Evolutionary conservation across 1,139 yeast genomes (phyloP), one percentile per base, ranked within the genome.

Genomic region (Blastobotrys arbuscula): DNA sequence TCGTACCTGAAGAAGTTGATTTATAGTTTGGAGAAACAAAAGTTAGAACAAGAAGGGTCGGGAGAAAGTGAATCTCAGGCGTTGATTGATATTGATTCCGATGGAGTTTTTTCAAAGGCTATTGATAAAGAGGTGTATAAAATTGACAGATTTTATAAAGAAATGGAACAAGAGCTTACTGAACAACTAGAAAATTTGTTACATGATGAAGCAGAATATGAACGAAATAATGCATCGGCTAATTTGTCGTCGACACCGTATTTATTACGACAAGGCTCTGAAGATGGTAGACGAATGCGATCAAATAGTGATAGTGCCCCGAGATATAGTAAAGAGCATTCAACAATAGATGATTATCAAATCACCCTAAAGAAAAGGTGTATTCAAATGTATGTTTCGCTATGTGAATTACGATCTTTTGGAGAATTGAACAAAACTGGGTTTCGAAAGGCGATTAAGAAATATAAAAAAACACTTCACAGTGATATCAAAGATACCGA

Each of bases 391-490:
- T 90, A 80, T 69, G 90, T 92, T 10, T 73, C 79, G 21, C 71
- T 89, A 34, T 82, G 89, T n/a, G 97, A 90, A 65, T 74, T 90
- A 58, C 82, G 84, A 60, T 85, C 95, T 12, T 90, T 71, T 63
- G 74, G 85, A 47, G 95, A 88, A 60, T 73, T 90, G 58, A 90
- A 90, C 71, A 77, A 76, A 56, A 86, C 95, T 31, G 97, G 97
- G 6, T 87, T 90, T 68, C 77, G 85, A 42, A 90, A 90, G 67
- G 90, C 89, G 44, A 74, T 89, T 57, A 90, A 90, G 64, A 90
- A 90, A 69, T 90, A 86, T 64, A 96, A 90, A 67, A 90, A 90
- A 64, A 82, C 86, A 18, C 72, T 89, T 58, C 77, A 77, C 53
- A 78, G 85, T 41, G 66, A 76, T 35, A 70, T 86, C 50, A 81